Conservation (phyloP, 495 filamentous ascomycete genomes). For the Thermochaetoides thermophila region DNA sequence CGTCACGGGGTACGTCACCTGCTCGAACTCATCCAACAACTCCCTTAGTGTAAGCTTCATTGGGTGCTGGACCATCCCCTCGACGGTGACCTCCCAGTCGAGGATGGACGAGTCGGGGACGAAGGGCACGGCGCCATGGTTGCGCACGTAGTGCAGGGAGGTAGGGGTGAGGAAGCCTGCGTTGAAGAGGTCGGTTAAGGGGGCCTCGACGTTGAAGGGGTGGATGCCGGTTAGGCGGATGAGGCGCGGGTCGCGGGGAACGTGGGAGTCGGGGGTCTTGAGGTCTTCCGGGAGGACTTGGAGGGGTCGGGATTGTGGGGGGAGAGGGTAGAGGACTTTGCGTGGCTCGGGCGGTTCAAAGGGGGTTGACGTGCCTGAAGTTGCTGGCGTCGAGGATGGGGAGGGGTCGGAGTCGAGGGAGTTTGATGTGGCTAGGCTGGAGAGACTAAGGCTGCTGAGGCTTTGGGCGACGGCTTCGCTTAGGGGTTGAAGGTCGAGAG, state of each 20-base stretch:
- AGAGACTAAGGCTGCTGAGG: too few relatives aligned
- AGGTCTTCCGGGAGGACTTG: constrained; percentile 56
- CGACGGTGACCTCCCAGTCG: constrained; percentile 74
- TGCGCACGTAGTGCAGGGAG: constrained; percentile 93
- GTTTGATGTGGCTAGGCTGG: too few relatives aligned
- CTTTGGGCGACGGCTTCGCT: too few relatives aligned
- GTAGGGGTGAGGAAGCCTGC: constrained; percentile 82
- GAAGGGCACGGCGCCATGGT: constrained; percentile 76
- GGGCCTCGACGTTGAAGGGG: constrained; percentile 89
- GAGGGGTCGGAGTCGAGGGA: too few relatives aligned
- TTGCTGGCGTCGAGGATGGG: too few relatives aligned
- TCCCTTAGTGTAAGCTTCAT: constrained; percentile 60
- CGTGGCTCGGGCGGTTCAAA: too few relatives aligned
- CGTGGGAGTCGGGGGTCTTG: constrained; percentile 72
- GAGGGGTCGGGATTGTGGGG: constrained; percentile 1
- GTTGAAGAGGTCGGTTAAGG: constrained; percentile 64
- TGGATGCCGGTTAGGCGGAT: constrained; percentile 85
- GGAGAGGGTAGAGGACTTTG: constrained; percentile 1
- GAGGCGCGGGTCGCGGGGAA: constrained; percentile 72
- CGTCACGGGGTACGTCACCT: constrained; percentile 77
- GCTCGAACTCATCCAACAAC: constrained; percentile 60
- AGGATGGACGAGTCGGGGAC: constrained; percentile 59
- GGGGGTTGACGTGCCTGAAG: too few relatives aligned
- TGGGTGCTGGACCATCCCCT: constrained; percentile 72
- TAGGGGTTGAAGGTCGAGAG: too few relatives aligned